Conservation (phyloP, 805 yeast genomes). For the Isabelozyma heimii region DNA sequence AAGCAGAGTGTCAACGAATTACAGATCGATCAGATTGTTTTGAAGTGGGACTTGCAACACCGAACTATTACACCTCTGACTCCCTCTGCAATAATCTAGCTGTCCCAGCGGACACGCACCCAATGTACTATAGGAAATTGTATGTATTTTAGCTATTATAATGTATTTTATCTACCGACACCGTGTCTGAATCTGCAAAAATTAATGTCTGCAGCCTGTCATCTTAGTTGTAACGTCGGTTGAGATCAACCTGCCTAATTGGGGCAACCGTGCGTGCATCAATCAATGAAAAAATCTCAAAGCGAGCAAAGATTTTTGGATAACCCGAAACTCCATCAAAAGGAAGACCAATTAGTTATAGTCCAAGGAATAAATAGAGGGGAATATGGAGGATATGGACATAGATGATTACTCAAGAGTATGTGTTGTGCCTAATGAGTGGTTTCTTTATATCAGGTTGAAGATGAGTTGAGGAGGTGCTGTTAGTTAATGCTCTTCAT, state of each 20-base stretch:
- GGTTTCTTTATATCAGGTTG: neutral
- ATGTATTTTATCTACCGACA: neutral
- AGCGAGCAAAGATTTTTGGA: neutral
- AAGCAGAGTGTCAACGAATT: conserved; percentile 13
- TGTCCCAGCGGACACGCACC: too few relatives aligned
- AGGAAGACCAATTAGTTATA: neutral
- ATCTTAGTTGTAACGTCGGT: too few relatives aligned
- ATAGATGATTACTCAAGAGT: conserved; percentile 62
- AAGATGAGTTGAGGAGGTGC: neutral
- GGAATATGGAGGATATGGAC: conserved; percentile 58
- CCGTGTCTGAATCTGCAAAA: too few relatives aligned
- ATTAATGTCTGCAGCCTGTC: too few relatives aligned
- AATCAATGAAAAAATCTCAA: neutral
- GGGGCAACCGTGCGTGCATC: neutral
- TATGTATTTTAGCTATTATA: neutral
- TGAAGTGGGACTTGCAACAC: conserved; percentile 5
- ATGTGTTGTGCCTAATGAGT: conserved; percentile 33
- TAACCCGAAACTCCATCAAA: neutral
- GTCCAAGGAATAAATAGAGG: neutral
- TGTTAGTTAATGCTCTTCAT: neutral
- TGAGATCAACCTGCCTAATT: neutral
- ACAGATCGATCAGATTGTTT: conserved; percentile 10
- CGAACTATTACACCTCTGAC: neutral
- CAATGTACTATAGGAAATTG: too few relatives aligned
- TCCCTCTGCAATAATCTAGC: neutral